Conservation (phyloP, 1,284 basidiomycete species). For the Puccinia triticina region DNA sequence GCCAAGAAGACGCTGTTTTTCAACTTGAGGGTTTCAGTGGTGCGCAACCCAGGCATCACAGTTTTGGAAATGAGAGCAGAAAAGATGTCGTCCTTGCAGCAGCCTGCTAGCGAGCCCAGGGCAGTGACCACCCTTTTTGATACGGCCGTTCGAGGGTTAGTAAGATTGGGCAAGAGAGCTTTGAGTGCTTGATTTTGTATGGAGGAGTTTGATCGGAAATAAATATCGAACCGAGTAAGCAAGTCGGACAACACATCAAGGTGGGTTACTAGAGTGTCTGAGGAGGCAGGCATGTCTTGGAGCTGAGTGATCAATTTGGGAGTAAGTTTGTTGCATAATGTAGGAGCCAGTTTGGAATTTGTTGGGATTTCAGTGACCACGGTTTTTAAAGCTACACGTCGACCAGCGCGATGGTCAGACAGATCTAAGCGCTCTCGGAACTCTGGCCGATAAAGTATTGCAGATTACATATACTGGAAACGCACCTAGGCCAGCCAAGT, state of each 20-base stretch:
- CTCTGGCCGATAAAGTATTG: slow-evolving; percentile 30
- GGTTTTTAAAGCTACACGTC: slow-evolving; percentile 77
- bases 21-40: slow-evolving; percentile 52
- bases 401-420: slow-evolving; percentile 5
- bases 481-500: slow-evolving; percentile 88
- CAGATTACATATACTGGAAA: slow-evolving; percentile 47
- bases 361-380: slow-evolving; percentile 85
- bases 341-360: slow-evolving; percentile 74
- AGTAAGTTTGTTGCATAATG: slow-evolving; percentile 79
- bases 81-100: slow-evolving; percentile 68
- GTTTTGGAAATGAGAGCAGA: slow-evolving; percentile 66
- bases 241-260: slow-evolving; percentile 88
- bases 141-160: slow-evolving; percentile 76
- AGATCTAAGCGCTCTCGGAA: not conserved
- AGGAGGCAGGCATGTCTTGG: slow-evolving; percentile 75
- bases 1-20: slow-evolving; percentile 42
- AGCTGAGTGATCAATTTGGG: slow-evolving; percentile 81
- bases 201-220: slow-evolving; percentile 52
- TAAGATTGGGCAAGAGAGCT: slow-evolving; percentile 75
- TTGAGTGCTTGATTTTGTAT: slow-evolving; percentile 68
- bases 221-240: slow-evolving; percentile 77
- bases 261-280: slow-evolving; percentile 83
- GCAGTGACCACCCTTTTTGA: slow-evolving; percentile 87
- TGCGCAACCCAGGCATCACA: slow-evolving; percentile 69
- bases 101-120: slow-evolving; percentile 68